Conservation (phyloP, 148 eudicot genomes). For the Limonium bicolor region DNA sequence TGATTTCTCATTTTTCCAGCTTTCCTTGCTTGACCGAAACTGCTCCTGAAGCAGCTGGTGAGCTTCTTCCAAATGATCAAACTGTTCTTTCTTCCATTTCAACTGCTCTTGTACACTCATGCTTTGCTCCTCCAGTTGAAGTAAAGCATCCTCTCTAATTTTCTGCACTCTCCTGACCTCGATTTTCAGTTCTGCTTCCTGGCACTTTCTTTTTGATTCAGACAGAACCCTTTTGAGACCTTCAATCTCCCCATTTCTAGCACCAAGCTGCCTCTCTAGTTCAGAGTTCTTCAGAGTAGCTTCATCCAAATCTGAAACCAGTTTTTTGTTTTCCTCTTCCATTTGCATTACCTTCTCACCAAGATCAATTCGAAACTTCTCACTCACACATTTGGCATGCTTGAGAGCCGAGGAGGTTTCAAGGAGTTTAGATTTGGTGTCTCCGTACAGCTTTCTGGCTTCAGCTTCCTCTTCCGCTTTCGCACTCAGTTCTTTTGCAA, state of each 20-base stretch:
- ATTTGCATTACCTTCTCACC: conserved; percentile 32
- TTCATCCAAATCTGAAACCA: conserved; percentile 47
- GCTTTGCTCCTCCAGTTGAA: conserved; percentile 48
- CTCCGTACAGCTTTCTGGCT: conserved; percentile 32
- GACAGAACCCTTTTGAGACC: conserved; percentile 34
- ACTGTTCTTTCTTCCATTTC: conserved; percentile 78
- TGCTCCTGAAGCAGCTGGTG: conserved; percentile 40
- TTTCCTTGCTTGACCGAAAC: conserved; percentile 32
- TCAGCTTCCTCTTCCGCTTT: conserved; percentile 37
- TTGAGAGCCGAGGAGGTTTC: conserved; percentile 28
- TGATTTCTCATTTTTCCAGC: conserved; percentile 47
- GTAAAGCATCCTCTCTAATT: conserved; percentile 34
- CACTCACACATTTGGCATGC: conserved; percentile 32
- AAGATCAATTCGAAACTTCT: conserved; percentile 31
- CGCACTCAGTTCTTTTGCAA: conserved; percentile 27
- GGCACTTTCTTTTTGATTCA: conserved; percentile 24
- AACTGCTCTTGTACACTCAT: conserved; percentile 32
- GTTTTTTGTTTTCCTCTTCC: conserved; percentile 43
- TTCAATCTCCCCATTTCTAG: conserved; percentile 26
- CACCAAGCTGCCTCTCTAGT: conserved; percentile 22
- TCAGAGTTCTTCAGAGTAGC: conserved; percentile 24
- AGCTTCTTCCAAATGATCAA: conserved; percentile 69
- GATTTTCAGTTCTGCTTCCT: conserved; percentile 30
- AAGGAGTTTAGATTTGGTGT: conserved; percentile 26
- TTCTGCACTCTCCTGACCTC: conserved; percentile 22